Evolutionary conservation across 2,329 filamentous ascomycete species (phyloP).

Genomic region (Pestalotiopsis sp.): DNA sequence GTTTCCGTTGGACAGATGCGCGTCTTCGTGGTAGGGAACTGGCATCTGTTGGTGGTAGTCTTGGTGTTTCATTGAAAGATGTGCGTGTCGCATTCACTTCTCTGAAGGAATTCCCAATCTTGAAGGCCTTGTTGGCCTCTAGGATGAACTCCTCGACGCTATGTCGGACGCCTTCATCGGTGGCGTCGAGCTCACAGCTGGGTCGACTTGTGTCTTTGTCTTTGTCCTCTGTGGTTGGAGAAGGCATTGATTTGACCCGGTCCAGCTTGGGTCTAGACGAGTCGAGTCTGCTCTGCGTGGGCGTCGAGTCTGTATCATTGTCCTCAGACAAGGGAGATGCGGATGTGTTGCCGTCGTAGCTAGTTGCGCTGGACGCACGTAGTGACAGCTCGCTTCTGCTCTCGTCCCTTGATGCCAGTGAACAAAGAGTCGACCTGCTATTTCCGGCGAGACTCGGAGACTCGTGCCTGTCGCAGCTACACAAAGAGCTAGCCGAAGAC

Average conservation of each 20-base stretch:
- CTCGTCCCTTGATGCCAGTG: constrained; percentile 28
- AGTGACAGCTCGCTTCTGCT: constrained; percentile 24
- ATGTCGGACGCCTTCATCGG: constrained; percentile 32
- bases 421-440: constrained; percentile 38
- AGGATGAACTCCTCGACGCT: constrained; percentile 48
- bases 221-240: constrained; percentile 29
- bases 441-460: constrained; percentile 29
- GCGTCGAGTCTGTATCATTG: constrained; percentile 18
- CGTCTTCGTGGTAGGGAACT: background rate
- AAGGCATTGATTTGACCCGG: constrained; percentile 30
- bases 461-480: constrained; percentile 41
- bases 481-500: constrained; percentile 49
- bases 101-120: constrained; percentile 42
- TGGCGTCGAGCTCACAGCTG: constrained; percentile 17
- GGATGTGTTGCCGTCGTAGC: constrained; percentile 26
- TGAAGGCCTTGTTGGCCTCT: constrained; percentile 54
- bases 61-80: constrained; percentile 27
- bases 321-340: constrained; percentile 26
- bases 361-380: constrained; percentile 27
- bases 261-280: constrained; percentile 26
- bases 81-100: constrained; percentile 36
- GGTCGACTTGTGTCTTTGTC: constrained; percentile 18
- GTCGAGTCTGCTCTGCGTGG: constrained; percentile 19
- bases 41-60: constrained; percentile 26
- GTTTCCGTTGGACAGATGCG: background rate